These are phyloP conservation scores for Exophiala aquamarina DNA, from an alignment of 2,329 filamentous ascomycete genomes.

Conservation along the genomic window DNA sequence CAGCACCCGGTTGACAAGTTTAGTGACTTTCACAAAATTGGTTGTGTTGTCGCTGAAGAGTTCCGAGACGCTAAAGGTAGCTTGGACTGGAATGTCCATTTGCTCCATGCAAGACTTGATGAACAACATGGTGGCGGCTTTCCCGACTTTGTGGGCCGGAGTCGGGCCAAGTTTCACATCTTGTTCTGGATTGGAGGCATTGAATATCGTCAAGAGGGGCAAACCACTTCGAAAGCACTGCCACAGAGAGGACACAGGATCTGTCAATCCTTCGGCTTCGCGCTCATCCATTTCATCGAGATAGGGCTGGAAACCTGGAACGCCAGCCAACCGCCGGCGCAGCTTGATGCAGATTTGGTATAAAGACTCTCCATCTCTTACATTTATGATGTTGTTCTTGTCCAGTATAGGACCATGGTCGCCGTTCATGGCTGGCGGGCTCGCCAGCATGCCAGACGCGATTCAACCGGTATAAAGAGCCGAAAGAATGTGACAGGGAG, in stretches of 20 bases:
- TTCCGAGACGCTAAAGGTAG: constrained; percentile 90
- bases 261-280: constrained; percentile 58
- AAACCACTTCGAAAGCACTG: constrained; percentile 78
- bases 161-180: constrained; percentile 59
- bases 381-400: constrained; percentile 94
- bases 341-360: constrained; percentile 93
- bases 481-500: not conserved
- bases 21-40: constrained; percentile 87
- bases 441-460: constrained; percentile 31
- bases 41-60: constrained; percentile 92
- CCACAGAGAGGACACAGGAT: constrained; percentile 91
- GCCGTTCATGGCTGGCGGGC: constrained; percentile 36
- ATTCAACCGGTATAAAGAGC: not conserved
- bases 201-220: constrained; percentile 86
- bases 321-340: constrained; percentile 75
- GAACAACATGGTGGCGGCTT: constrained; percentile 89
- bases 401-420: constrained; percentile 65
- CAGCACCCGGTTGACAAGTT: constrained; percentile 88
- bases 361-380: constrained; percentile 89
- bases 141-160: constrained; percentile 69
- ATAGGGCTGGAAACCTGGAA: constrained; percentile 78
- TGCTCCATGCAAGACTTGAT: constrained; percentile 84
- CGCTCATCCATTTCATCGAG: constrained; percentile 71
- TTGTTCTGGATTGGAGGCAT: constrained; percentile 71
- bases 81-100: constrained; percentile 72